Evolutionary conservation across 805 yeast genomes (phyloP).

Genomic region (Candida hispaniensis): DNA sequence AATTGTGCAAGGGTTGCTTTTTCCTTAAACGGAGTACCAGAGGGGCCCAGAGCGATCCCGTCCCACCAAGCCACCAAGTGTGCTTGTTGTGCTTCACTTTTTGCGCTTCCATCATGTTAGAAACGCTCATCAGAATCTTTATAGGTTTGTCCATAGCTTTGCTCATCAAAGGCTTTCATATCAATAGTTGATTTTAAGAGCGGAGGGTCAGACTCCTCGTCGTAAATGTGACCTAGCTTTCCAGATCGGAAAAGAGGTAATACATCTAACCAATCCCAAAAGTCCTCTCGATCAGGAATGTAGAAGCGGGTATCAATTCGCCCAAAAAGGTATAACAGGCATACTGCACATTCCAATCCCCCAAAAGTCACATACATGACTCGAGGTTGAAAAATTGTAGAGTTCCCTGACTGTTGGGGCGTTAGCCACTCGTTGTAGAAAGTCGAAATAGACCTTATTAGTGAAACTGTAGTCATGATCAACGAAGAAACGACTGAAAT

Average conservation of each 20-base stretch:
- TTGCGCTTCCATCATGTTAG: too few relatives aligned
- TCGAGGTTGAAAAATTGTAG: slow-evolving; percentile 42
- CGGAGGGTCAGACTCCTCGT: too few relatives aligned
- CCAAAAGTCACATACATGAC: slow-evolving; percentile 65
- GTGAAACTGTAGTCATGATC: slow-evolving; percentile 22
- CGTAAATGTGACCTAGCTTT: slow-evolving; percentile 8
- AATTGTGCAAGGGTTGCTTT: too few relatives aligned
- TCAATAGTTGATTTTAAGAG: too few relatives aligned
- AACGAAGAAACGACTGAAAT: slow-evolving; percentile 21
- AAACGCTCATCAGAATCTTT: too few relatives aligned
- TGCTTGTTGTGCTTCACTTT: too few relatives aligned
- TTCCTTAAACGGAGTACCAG: too few relatives aligned
- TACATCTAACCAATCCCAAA: slow-evolving; percentile 10
- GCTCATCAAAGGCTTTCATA: too few relatives aligned
- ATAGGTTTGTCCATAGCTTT: too few relatives aligned
- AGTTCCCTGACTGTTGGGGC: slow-evolving; percentile 23
- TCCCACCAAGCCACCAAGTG: too few relatives aligned
- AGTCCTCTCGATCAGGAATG: slow-evolving; percentile 47
- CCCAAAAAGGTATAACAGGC: slow-evolving; percentile 45
- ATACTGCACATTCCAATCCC: slow-evolving; percentile 47
- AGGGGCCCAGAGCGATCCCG: too few relatives aligned
- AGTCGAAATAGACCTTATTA: slow-evolving; percentile 26
- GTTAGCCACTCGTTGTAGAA: slow-evolving; percentile 21
- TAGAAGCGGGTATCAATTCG: slow-evolving; percentile 70
- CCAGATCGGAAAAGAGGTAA: slow-evolving; percentile 6